Percentiles rank a stretch among this genome's conserved stretches.
phyloP scores from a whole-genome alignment of 495 filamentous ascomycete genomes.

The Symbiotaphrina buchneri region DNA sequence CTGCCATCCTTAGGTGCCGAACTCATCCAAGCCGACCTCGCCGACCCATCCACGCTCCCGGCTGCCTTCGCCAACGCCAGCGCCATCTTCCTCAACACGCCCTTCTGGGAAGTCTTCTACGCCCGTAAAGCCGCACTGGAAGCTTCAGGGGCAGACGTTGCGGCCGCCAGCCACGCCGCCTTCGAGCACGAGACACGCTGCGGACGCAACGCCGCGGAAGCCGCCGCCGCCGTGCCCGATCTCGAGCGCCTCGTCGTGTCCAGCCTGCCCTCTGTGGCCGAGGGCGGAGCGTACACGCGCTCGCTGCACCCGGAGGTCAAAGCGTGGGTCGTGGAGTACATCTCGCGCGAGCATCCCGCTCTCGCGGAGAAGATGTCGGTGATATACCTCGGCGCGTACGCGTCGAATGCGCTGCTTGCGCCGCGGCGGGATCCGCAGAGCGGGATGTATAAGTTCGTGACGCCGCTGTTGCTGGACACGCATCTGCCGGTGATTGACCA shows the following conservation, averaged over 20 bases:
- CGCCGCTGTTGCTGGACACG: slow-evolving; percentile 9
- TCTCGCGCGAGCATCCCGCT: slow-evolving; percentile 9
- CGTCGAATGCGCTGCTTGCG: slow-evolving; percentile 13
- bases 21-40: neutral
- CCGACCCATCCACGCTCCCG: neutral
- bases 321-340: slow-evolving; percentile 15
- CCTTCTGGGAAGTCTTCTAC: too few relatives aligned
- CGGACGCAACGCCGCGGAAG: too few relatives aligned
- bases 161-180: too few relatives aligned
- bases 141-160: too few relatives aligned
- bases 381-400: slow-evolving; percentile 15
- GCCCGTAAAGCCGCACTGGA: too few relatives aligned
- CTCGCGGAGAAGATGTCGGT: slow-evolving; percentile 12
- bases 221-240: slow-evolving; percentile 10
- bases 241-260: slow-evolving; percentile 16
- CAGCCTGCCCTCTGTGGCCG: too few relatives aligned
- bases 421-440: slow-evolving; percentile 11
- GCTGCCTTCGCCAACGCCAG: slow-evolving; percentile 7
- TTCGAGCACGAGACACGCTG: slow-evolving; percentile 13
- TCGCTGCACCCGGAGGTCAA: slow-evolving; percentile 19
- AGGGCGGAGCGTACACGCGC: slow-evolving; percentile 15
- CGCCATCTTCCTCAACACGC: slow-evolving; percentile 16
- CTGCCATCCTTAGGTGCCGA: neutral
- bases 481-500: slow-evolving; percentile 18
- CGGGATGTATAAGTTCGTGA: slow-evolving; percentile 10